These are phyloP conservation scores for Ogataea thermomethanolica DNA, from an alignment of 805 yeast genomes.

Conservation along the genomic window DNA sequence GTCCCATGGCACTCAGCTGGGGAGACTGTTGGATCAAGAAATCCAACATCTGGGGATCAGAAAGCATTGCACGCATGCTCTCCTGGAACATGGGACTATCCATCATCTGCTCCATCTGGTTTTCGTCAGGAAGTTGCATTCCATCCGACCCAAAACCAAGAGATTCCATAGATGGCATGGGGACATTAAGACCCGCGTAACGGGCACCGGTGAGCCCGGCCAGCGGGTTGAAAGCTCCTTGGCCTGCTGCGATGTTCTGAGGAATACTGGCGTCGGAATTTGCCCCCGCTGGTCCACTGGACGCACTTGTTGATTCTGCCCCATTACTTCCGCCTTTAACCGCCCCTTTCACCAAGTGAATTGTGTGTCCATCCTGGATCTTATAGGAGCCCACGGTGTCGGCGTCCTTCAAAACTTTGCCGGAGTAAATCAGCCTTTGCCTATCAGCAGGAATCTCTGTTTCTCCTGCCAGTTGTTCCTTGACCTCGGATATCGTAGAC, in stretches of 20 bases:
- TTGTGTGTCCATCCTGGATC: constrained; percentile 79
- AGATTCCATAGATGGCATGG: constrained; percentile 70
- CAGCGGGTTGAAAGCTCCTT: constrained; percentile 82
- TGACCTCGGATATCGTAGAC: constrained; percentile 63
- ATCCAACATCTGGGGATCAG: constrained; percentile 87
- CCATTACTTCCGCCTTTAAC: constrained; percentile 27
- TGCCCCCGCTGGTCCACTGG: constrained; percentile 27
- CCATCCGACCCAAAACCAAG: constrained; percentile 86
- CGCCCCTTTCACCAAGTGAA: constrained; percentile 87
- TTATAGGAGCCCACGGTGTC: constrained; percentile 75
- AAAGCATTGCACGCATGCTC: constrained; percentile 74
- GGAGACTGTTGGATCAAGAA: constrained; percentile 79
- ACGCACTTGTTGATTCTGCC: constrained; percentile 17
- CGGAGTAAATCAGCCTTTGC: constrained; percentile 90
- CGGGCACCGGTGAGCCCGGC: constrained; percentile 94
- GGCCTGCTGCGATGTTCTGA: constrained; percentile 81
- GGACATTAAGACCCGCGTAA: constrained; percentile 83
- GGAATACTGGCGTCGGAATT: constrained; percentile 47
- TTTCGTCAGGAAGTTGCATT: constrained; percentile 73
- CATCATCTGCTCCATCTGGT: constrained; percentile 71
- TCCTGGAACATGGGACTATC: constrained; percentile 79
- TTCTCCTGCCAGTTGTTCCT: constrained; percentile 55
- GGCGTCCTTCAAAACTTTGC: constrained; percentile 84
- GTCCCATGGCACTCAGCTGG: constrained; percentile 81
- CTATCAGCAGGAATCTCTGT: constrained; percentile 69